phyloP scores from a whole-genome alignment of 306 rosid species.

The cucumber (Cucumis sativus) region Cucumber_9930_V3 NC_026661.2:1951501-1952000 shows the following conservation, averaged over 20 bases:
- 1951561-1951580: not conserved
- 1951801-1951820: not conserved
- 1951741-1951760: not conserved
- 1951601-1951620: not conserved
- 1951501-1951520: not conserved
- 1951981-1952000: constrained; percentile 57
- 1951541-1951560: not conserved
- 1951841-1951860: not conserved
- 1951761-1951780: constrained; percentile 2
- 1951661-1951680: not conserved
- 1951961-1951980: constrained; percentile 33
- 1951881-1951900: constrained; percentile 20
- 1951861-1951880: not conserved
- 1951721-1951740: not conserved
- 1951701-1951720: not conserved
- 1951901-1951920: constrained; percentile 47
- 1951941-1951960: constrained; percentile 36
- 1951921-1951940: constrained; percentile 47
- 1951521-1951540: not conserved
- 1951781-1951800: not conserved
- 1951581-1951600: not conserved
- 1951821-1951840: not conserved
- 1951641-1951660: not conserved
- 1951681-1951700: not conserved
- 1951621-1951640: not conserved